These are phyloP conservation scores for Citrus hindsii DNA, from an alignment of 345 rosid species.

Conservation along the genomic window DNA sequence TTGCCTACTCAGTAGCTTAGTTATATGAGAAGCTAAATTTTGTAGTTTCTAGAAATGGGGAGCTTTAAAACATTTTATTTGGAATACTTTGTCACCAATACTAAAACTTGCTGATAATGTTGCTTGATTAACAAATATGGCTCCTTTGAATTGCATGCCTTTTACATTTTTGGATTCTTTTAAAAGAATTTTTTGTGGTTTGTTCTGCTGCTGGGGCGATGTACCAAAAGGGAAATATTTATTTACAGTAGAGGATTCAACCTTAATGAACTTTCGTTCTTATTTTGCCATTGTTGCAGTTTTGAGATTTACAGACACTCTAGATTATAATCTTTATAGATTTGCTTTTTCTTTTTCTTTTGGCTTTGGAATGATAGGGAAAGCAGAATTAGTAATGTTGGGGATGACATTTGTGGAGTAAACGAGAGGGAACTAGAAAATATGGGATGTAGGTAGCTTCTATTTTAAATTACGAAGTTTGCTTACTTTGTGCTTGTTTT, in stretches of 20 bases:
- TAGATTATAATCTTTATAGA: neutral
- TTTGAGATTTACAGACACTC: neutral
- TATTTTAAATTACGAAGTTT: neutral
- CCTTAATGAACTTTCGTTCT: neutral
- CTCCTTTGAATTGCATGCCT: neutral
- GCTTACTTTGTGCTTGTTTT: conserved; percentile 6
- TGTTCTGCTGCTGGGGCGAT: neutral
- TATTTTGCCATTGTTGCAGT: neutral
- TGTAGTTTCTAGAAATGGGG: neutral
- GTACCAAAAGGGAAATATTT: neutral
- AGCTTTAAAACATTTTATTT: neutral
- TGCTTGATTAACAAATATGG: neutral
- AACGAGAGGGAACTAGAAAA: neutral
- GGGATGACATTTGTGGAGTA: neutral
- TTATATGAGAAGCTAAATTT: neutral
- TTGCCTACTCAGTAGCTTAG: neutral
- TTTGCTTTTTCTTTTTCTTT: neutral
- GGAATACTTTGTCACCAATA: neutral
- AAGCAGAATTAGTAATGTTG: neutral
- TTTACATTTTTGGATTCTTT: neutral
- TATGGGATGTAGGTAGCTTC: neutral
- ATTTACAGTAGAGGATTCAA: neutral
- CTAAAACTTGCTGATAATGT: neutral
- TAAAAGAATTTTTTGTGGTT: neutral
- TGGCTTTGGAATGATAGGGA: neutral